These are phyloP conservation scores for Ascosphaera apis DNA, from an alignment of 2,329 filamentous ascomycete species.

Conservation along the genomic window DNA sequence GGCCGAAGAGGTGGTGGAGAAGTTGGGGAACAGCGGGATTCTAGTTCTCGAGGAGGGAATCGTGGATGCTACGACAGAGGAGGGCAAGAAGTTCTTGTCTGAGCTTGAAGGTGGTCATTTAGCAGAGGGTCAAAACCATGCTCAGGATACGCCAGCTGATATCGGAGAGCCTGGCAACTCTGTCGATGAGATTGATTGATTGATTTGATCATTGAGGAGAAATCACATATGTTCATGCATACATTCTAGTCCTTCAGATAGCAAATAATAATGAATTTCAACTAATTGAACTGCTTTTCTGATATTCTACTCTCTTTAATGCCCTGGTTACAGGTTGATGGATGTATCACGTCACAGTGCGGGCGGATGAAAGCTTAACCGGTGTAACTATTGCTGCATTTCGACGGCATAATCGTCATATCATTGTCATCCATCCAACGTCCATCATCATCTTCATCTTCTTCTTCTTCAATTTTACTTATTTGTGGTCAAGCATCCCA, in stretches of 20 bases:
- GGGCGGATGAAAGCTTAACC: slow-evolving; percentile 1
- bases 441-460: slow-evolving; percentile 2
- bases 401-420: background rate
- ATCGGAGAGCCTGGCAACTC: slow-evolving; percentile 29
- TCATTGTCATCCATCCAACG: slow-evolving; percentile 2
- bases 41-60: slow-evolving; percentile 80
- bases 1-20: slow-evolving; percentile 62
- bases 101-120: slow-evolving; percentile 41
- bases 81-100: slow-evolving; percentile 55
- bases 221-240: no score
- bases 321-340: no score
- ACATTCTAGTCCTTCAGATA: no score
- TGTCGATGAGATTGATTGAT: slow-evolving; percentile 16
- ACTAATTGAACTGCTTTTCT: no score
- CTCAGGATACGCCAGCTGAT: slow-evolving; percentile 26
- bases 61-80: slow-evolving; percentile 81
- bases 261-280: no score
- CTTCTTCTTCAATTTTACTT: slow-evolving; percentile 3
- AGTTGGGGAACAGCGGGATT: slow-evolving; percentile 65
- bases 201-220: no score
- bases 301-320: no score
- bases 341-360: background rate
- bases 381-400: slow-evolving; percentile 2
- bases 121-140: slow-evolving; percentile 26
- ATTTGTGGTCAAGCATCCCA: no score